Percentiles rank a stretch among this genome's conserved stretches.
These are phyloP conservation scores for Ricinus communis DNA, from an alignment of 345 rosid species.

Conservation along the genomic window DNA sequence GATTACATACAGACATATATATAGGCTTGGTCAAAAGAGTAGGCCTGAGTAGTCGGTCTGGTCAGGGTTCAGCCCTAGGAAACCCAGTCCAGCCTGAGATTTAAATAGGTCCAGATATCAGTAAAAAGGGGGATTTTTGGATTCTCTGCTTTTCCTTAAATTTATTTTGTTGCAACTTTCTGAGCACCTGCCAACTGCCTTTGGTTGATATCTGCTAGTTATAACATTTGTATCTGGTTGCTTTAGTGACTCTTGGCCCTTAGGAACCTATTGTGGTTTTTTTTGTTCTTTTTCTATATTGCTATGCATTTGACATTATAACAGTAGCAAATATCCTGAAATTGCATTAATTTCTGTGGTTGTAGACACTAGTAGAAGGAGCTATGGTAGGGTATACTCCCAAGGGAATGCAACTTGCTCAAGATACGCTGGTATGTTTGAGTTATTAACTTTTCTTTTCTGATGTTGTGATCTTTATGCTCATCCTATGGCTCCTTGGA, in stretches of 20 bases:
- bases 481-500: constrained; percentile 18
- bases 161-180: neutral
- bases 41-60: too few species aligned
- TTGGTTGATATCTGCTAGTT: neutral
- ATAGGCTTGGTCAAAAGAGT: too few species aligned
- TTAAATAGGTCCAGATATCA: neutral
- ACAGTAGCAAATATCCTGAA: neutral
- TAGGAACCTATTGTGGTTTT: neutral
- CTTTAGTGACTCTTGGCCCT: neutral
- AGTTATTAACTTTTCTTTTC: constrained; percentile 3
- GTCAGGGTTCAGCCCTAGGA: too few species aligned
- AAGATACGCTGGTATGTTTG: constrained; percentile 66
- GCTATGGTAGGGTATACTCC: constrained; percentile 84
- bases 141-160: neutral
- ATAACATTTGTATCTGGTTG: too few species aligned
- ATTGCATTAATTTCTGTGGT: constrained; percentile 20
- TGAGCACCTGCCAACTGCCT: neutral
- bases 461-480: constrained; percentile 1
- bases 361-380: constrained; percentile 79
- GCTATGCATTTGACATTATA: neutral
- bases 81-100: neutral
- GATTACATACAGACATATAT: too few species aligned
- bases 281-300: neutral
- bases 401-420: constrained; percentile 89
- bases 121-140: neutral